Base-by-base conservation (phyloP, 805 yeast species). In the Yamadazyma olivae region DNA sequence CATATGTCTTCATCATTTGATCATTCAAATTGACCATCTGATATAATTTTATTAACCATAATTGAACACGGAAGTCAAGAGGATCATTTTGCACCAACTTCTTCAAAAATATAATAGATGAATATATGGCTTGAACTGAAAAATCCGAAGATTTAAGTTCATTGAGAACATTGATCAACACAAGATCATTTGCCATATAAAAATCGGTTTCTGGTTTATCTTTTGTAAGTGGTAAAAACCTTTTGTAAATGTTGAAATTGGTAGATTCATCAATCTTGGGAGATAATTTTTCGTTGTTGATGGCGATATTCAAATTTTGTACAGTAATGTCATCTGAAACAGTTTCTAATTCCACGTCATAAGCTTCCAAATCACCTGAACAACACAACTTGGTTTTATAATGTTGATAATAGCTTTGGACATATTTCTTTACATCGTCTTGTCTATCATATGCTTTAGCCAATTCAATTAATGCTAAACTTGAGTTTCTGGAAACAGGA, bases 41-140 rank as follows among this genome's bases (percentile, higher is more conserved):
- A 56, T 83, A 85, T 3, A 87, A 52, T 20, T 77, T 70, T 32
- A 84, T 70, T 23, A 89, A 62, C 90, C 93, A 85, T 6, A 86
- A 57, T 36, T 79, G 70, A 15, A 85, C 61, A 48, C 79, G 81
- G 52, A 79, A 86, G 51, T 90, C 90, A 43, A 81, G 77, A n/a
- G 73, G 72, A 53, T 89, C 95, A 6, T 60, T 53, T 6, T 48
- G 30, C 9, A 73, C 61, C 2, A 81, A 75, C 13, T 67, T 56
- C 49, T 84, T 88, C n/a, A 90, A 59, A 4, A 83, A 55, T 1
- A 74, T 48, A 7, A 82, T 63, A 6, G 77, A 64, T 18, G 67
- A 65, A 22, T 57, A 38, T 2, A 61, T 41, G 15, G 28, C 8
- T 8, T 59, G 53, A 8, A 6, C 15, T 5, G 20, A 9, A 9